Evolutionary conservation across 2,329 filamentous ascomycete species (phyloP), one percentile per base, ranked within the genome.

Genomic region (Chrysoporthe austroafricana): DNA sequence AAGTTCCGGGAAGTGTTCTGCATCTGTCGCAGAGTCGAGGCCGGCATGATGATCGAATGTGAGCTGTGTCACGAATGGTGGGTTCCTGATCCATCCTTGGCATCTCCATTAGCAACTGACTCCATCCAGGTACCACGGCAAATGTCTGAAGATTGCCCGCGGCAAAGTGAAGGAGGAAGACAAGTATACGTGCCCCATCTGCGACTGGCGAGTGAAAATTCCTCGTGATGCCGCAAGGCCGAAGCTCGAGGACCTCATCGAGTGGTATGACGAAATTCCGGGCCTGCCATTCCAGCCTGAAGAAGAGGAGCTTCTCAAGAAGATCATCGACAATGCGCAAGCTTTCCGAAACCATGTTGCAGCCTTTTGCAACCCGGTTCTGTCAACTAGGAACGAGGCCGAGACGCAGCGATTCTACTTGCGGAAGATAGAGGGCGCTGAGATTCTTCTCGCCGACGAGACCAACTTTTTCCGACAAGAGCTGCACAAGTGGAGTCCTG

Each of bases 41-140:
- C 95, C 48, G 96, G 96, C 63, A 96, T 98, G 91, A 99, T 99
- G 96, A 98, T 99, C 74, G 96, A 99, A 79, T 99, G 96, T 77
- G 96, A 98, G 77, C 85, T 97, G 50, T 99, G 96, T 79, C 95
- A 97, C 75, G 96, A 99, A 82, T 99, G 96, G 96, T 94, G 78
- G 83, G 89, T 83, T 26, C 39, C 50, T 26, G 26, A 46, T 8
- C n/a, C 5, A 2, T n/a, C 42, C 13, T 60, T 16, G 32, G 13
- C 14, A 4, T 26, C 32, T 16, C 26, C 18, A 14, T 61, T 13
- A 34, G 11, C 14, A 4, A 21, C 42, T 36, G n/a, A 32, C 59
- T 64, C 3, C 11, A 36, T 9, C 70, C 14, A 94, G 91, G 92
- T 99, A 99, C 76, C 96, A 99, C 75, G 95, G 96, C 69, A 98